Evolutionary conservation across 2,329 filamentous ascomycete genomes (phyloP).

Genomic region (Aspergillus persii): DNA sequence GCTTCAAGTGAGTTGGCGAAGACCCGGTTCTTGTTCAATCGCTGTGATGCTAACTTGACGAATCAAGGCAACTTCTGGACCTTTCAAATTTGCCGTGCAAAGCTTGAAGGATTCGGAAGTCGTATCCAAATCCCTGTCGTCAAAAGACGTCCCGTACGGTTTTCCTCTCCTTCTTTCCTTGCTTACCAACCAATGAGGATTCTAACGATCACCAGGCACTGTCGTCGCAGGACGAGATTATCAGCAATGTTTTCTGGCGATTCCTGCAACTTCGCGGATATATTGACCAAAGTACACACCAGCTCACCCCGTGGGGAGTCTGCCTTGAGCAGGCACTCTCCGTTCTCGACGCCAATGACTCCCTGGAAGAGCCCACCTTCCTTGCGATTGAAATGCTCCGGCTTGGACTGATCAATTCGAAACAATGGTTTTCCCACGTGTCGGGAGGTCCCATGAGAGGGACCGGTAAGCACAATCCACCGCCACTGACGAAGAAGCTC

Average conservation of each 20-base stretch:
- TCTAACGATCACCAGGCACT: constrained; percentile 37
- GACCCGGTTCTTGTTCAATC: background rate
- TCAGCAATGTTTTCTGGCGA: constrained; percentile 76
- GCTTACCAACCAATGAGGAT: background rate
- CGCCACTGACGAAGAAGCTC: background rate
- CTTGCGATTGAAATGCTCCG: constrained; percentile 83
- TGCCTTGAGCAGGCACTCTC: constrained; percentile 70
- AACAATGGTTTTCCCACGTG: constrained; percentile 60
- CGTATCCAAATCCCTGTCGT: constrained; percentile 64
- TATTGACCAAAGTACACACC: constrained; percentile 68
- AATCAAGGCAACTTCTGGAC: constrained; percentile 27
- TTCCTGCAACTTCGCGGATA: constrained; percentile 89
- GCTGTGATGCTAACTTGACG: constrained; percentile 1
- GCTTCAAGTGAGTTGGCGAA: constrained; percentile 24
- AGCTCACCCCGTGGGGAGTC: constrained; percentile 79
- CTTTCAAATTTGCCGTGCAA: constrained; percentile 51
- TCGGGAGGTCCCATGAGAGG: constrained; percentile 60
- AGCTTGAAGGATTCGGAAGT: constrained; percentile 70
- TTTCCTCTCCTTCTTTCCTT: background rate
- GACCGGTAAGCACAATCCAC: constrained; percentile 36
- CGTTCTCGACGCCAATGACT: constrained; percentile 55
- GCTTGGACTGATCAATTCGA: constrained; percentile 72
- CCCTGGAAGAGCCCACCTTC: constrained; percentile 74
- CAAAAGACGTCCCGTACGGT: constrained; percentile 47
- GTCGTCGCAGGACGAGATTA: constrained; percentile 68